These are phyloP conservation scores for Chiua virens DNA, from an alignment of 768 basidiomycete genomes.

Conservation along the genomic window DNA sequence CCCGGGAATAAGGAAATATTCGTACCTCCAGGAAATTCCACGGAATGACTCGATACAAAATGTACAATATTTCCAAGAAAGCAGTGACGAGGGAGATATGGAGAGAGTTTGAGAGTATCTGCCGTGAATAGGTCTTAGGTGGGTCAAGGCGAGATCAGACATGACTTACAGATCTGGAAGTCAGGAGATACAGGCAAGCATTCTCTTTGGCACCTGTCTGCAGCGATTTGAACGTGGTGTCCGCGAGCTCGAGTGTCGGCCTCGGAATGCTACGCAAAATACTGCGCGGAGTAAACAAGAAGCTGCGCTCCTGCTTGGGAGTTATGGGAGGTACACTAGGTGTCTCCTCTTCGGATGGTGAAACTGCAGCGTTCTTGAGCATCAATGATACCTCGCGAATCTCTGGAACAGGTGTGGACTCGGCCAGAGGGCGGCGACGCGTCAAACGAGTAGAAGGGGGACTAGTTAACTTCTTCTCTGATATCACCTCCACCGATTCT, in stretches of 20 bases:
- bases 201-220: conserved; percentile 19
- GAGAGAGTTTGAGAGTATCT: conserved; percentile 65
- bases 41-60: conserved; percentile 53
- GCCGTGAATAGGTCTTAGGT: conserved; percentile 2
- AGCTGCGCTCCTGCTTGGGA: conserved; percentile 16
- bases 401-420: conserved; percentile 52
- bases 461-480: conserved; percentile 15
- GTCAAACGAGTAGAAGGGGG: conserved; percentile 20
- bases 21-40: conserved; percentile 49
- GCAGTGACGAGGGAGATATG: conserved; percentile 61
- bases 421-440: conserved; percentile 28
- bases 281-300: conserved; percentile 25
- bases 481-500: conserved; percentile 10
- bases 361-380: conserved; percentile 45
- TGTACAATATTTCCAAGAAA: conserved; percentile 51
- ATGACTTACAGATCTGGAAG: conserved; percentile 30
- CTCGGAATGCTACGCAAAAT: conserved; percentile 23
- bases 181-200: conserved; percentile 18
- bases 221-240: conserved; percentile 20
- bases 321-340: conserved; percentile 6
- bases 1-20: neutral
- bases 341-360: conserved; percentile 32
- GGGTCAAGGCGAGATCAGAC: neutral
- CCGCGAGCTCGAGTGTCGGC: conserved; percentile 21
- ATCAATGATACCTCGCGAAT: conserved; percentile 50